phyloP scores from a whole-genome alignment of 225 moss, liverwort and hornwort genomes.

The Bryum argenteum region DNA sequence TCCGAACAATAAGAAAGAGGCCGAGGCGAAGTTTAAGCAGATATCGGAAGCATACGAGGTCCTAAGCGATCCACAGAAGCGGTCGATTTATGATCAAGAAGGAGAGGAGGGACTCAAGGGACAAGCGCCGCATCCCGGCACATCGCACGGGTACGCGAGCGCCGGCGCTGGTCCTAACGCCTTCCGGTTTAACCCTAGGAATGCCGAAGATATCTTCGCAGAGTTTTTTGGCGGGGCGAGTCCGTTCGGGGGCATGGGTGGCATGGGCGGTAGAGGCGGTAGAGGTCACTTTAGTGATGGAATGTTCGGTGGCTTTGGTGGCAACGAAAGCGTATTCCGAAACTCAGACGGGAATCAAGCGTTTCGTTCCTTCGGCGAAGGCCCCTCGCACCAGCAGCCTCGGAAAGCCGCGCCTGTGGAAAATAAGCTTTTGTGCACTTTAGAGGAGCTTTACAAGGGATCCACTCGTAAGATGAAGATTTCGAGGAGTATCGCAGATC shows the following conservation, averaged over 20 bases:
- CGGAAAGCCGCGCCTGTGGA: conserved; percentile 92
- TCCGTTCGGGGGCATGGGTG: conserved; percentile 49
- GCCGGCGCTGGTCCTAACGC: conserved; percentile 40
- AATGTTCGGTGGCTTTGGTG: conserved; percentile 61
- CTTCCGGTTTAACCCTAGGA: conserved; percentile 63
- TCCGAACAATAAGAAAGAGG: conserved; percentile 99
- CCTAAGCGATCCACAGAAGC: conserved; percentile 97
- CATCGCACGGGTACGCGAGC: conserved; percentile 41
- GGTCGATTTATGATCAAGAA: conserved; percentile 93
- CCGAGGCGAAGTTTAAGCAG: conserved; percentile 99
- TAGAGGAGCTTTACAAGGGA: conserved; percentile 95
- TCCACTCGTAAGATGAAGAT: conserved; percentile 99
- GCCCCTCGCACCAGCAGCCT: conserved; percentile 79
- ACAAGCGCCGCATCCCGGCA: conserved; percentile 67
- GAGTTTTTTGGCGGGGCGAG: conserved; percentile 63
- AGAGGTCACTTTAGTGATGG: conserved; percentile 56
- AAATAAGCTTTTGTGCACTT: conserved; percentile 90
- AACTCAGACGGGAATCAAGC: conserved; percentile 61
- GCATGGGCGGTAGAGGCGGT: conserved; percentile 40
- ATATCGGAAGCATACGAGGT: conserved; percentile 99
- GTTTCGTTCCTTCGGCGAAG: conserved; percentile 85
- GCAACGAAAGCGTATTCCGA: conserved; percentile 45
- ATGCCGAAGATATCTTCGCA: conserved; percentile 63
- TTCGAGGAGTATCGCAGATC: conserved; percentile 94
- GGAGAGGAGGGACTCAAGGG: conserved; percentile 99